Base-by-base conservation (phyloP, 345 rosid genomes). In the Melastoma malabathricum region DNA sequence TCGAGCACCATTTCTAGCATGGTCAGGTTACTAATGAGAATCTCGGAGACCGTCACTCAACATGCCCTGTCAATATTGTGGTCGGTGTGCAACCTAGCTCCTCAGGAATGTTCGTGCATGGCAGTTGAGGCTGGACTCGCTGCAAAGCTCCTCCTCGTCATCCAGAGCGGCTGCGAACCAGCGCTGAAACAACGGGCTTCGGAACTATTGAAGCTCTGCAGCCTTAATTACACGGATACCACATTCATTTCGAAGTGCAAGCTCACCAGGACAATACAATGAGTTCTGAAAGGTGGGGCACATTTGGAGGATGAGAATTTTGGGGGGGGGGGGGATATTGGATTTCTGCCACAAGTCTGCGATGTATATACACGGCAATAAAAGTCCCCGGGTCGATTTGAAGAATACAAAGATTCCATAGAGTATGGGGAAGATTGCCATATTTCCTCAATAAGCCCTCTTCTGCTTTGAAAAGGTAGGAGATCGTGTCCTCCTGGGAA, bases 191-290 rank as follows among this genome's bases (percentile, higher is more conserved):
- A 61, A 43, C 59, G 48, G 3, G 54, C 65, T 0, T 55, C 65
- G 0, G 65, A 61, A 18, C 65, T 61, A 12, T 54, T 61, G 19
- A 61, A 61, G 65, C 65, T 61, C 39, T 54, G 65, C 53, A 54
- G 59, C 29, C 20, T 61, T 46, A 61, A 61, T 54, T 61, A 61
- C 43, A 16, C 65, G 0, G 65, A 61, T 31, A 48, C 65, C 0
- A 54, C 25, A 10, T 61, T 61, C 59, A 61, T 61, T 25, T 61
- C 59, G 44, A 61, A 61, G 54, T 61, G 65, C 51, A 61, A 61
- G 65, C 65, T 61, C 25, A 61, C 65, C 7, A 61, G 65, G 51
- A 54, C 65, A 5, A 54, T 61, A 10, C 65, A 61, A 44, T 61
- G 47, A 54, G 25, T 22, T 16, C 14, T n/a, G 50, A 16, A 52